These are phyloP conservation scores for Pythium plurisporium DNA, from an alignment of 352 stramenopile species.

Conservation along the genomic window DNA sequence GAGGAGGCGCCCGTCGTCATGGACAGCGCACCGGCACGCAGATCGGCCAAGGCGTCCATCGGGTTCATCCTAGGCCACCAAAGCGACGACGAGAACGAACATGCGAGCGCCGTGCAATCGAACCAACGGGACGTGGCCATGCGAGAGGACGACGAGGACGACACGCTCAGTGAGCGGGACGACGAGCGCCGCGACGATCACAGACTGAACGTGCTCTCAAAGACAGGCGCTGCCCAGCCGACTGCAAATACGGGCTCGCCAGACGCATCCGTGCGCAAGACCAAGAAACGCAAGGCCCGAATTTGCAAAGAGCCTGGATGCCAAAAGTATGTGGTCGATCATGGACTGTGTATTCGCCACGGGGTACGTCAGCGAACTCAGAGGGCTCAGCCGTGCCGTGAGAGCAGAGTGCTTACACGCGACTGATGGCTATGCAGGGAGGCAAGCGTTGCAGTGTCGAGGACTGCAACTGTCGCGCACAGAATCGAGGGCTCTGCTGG, in stretches of 20 bases:
- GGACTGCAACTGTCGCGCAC: constrained; percentile 35
- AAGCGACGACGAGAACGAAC: constrained; percentile 8
- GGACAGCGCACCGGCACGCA: neutral
- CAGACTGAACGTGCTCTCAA: neutral
- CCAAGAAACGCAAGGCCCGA: constrained; percentile 37
- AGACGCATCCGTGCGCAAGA: constrained; percentile 20
- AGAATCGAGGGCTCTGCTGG: constrained; percentile 41
- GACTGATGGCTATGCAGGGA: constrained; percentile 15
- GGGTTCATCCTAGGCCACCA: constrained; percentile 20
- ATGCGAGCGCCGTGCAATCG: neutral
- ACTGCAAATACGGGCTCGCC: neutral
- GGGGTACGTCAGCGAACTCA: constrained; percentile 6
- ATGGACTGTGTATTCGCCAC: constrained; percentile 40
- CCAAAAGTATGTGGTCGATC: constrained; percentile 44
- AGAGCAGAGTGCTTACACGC: neutral
- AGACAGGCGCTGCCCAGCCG: neutral
- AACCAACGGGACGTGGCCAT: constrained; percentile 4
- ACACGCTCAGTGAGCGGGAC: constrained; percentile 11
- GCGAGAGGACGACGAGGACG: constrained; percentile 9
- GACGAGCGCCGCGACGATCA: neutral
- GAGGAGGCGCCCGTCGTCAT: neutral
- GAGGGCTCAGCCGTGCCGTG: too few species aligned
- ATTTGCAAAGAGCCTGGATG: constrained; percentile 37
- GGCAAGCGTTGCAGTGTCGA: constrained; percentile 42
- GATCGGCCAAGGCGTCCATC: constrained; percentile 14